Evolutionary conservation across 2,329 filamentous ascomycete genomes (phyloP), one percentile per base, ranked within the genome.

Genomic region (Xylariales sp.): DNA sequence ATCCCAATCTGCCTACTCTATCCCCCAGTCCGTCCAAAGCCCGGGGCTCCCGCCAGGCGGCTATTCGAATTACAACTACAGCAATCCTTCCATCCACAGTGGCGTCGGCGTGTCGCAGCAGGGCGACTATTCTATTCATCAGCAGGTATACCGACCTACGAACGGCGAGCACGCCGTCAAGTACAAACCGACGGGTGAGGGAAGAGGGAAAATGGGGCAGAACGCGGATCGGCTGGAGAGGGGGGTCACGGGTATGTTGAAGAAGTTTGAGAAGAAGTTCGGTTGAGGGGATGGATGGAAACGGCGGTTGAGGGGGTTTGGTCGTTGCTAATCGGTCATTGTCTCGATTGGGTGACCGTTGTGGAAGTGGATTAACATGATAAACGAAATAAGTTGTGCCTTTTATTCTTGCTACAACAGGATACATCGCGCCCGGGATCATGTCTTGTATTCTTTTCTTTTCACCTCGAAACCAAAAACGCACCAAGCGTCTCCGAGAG

Each of bases 261-360:
- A 84, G 73, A 87, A 82, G 65, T 74, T 89, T 61, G 85, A 89
- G 67, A 88, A 86, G 78, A 85, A 80, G 58, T 82, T 84, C 63
- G 73, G 71, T 0, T 80, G 53, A 60, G 38, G n/a, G n/a, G n/a
- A n/a, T n/a, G n/a, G n/a, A n/a, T n/a, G n/a, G n/a, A n/a, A n/a
- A n/a, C n/a, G n/a, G n/a, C n/a, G n/a, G n/a, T n/a, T n/a, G n/a
- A n/a, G n/a, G n/a, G n/a, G n/a, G n/a, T n/a, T n/a, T n/a, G n/a
- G n/a, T n/a, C n/a, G n/a, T n/a, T n/a, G n/a, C n/a, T n/a, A n/a
- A n/a, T n/a, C n/a, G n/a, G n/a, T n/a, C n/a, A n/a, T n/a, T n/a
- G n/a, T n/a, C n/a, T n/a, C n/a, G n/a, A n/a, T n/a, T n/a, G n/a
- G n/a, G n/a, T n/a, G n/a, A n/a, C n/a, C n/a, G n/a, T n/a, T n/a